Evolutionary conservation across 306 rosid genomes (phyloP).

Genomic region (Herpetospermum pedunculosum): DNA sequence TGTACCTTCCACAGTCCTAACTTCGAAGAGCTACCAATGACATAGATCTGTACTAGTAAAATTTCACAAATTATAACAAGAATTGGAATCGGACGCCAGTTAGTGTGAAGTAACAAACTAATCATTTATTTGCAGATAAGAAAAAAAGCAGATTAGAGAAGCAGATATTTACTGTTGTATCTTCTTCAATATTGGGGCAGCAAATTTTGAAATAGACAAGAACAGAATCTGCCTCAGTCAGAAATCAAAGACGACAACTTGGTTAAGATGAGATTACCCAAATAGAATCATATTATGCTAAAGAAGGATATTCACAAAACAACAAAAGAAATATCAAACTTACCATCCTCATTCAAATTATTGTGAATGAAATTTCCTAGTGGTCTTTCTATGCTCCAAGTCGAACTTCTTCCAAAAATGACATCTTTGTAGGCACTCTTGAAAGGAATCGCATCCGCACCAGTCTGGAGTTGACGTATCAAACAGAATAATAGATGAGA

Average conservation of each 20-base stretch:
- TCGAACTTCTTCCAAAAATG: constrained; percentile 42
- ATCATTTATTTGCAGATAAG: background rate
- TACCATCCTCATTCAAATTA: constrained; percentile 48
- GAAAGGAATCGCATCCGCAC: constrained; percentile 71
- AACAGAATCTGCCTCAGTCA: constrained; percentile 38
- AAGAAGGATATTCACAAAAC: background rate
- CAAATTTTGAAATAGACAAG: constrained; percentile 59
- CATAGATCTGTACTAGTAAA: constrained; percentile 44
- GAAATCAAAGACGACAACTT: constrained; percentile 14
- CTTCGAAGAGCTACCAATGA: constrained; percentile 55
- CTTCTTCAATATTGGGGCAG: constrained; percentile 70
- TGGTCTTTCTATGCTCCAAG: constrained; percentile 27
- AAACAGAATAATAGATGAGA: constrained; percentile 17
- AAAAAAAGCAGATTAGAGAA: constrained; percentile 11
- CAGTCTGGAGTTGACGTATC: constrained; percentile 42
- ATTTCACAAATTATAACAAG: constrained; percentile 10
- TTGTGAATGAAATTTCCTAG: constrained; percentile 25
- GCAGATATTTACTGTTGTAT: constrained; percentile 43
- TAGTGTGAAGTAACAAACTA: background rate
- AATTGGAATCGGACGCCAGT: background rate
- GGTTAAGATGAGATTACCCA: constrained; percentile 12
- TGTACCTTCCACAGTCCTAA: constrained; percentile 75
- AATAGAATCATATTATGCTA: background rate
- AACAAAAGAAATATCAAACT: background rate
- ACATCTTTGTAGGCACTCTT: constrained; percentile 79